phyloP scores from a whole-genome alignment of 192 early-diverging fungal species.

The Powellomyces hirtus region DNA sequence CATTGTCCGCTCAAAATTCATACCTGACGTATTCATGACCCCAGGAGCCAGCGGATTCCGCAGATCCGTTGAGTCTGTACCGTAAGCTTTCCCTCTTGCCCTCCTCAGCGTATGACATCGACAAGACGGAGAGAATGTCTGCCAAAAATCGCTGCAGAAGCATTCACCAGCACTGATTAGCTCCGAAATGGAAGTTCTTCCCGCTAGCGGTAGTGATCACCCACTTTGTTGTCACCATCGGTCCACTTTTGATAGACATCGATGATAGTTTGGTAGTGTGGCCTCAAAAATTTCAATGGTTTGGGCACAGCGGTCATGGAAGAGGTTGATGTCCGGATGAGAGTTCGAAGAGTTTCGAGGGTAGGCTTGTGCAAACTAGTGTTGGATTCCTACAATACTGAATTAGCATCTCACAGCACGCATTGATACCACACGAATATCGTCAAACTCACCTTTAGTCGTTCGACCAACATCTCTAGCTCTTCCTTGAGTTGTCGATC shows the following conservation, averaged over 20 bases:
- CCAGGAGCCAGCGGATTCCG: constrained; percentile 81
- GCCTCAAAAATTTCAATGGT: constrained; percentile 93
- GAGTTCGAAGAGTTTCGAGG: constrained; percentile 80
- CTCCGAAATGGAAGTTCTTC: not conserved
- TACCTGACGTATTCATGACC: constrained; percentile 98
- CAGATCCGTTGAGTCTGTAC: constrained; percentile 82
- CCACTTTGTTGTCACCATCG: constrained; percentile 73
- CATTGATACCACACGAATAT: not conserved
- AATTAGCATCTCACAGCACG: not conserved
- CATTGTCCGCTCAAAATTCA: not conserved
- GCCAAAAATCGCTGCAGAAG: constrained; percentile 70
- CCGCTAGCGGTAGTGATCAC: not conserved
- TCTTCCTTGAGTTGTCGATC: constrained; percentile 91
- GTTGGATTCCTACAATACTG: constrained; percentile 59
- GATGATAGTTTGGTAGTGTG: constrained; percentile 72
- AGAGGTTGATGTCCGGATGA: constrained; percentile 90
- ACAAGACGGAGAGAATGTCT: constrained; percentile 93
- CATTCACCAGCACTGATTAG: too few relatives aligned
- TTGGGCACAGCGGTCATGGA: constrained; percentile 99
- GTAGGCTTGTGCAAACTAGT: constrained; percentile 76
- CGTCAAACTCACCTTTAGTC: constrained; percentile 70
- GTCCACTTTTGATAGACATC: constrained; percentile 74
- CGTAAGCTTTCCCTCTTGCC: constrained; percentile 78
- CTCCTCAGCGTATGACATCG: constrained; percentile 93
- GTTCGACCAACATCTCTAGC: constrained; percentile 91